These are phyloP conservation scores for Amanita fuliginea DNA, from an alignment of 768 basidiomycete genomes.

Conservation along the genomic window DNA sequence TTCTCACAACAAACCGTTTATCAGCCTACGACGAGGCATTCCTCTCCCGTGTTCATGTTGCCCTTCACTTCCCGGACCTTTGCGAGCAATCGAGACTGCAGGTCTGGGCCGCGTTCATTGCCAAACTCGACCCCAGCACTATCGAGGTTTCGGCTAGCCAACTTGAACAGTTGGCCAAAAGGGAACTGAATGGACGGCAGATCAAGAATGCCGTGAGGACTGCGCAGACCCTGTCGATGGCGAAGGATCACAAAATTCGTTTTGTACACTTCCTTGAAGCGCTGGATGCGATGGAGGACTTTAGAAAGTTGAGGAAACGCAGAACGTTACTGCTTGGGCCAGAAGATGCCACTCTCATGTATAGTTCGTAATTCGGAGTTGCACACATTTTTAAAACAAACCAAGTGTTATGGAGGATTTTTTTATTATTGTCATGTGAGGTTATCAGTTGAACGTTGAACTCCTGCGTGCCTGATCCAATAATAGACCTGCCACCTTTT, in stretches of 20 bases:
- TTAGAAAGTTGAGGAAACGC: constrained; percentile 18
- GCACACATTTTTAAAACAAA: too few species aligned
- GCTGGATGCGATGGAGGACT: constrained; percentile 52
- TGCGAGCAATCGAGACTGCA: constrained; percentile 38
- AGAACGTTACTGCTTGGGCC: background rate
- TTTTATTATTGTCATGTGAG: too few species aligned
- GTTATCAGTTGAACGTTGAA: too few species aligned
- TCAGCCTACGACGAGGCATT: constrained; percentile 59
- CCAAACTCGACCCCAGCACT: constrained; percentile 28
- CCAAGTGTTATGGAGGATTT: too few species aligned
- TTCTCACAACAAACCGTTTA: constrained; percentile 46
- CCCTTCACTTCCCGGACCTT: constrained; percentile 54
- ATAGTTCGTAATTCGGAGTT: background rate
- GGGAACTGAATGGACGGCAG: constrained; percentile 51
- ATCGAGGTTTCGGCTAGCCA: constrained; percentile 16
- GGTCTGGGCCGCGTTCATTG: constrained; percentile 55
- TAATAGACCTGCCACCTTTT: too few species aligned
- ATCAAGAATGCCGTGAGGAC: constrained; percentile 64
- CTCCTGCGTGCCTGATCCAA: too few species aligned
- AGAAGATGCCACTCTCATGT: background rate
- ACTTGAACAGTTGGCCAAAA: constrained; percentile 24
- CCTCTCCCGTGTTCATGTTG: constrained; percentile 57
- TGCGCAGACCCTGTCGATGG: constrained; percentile 47
- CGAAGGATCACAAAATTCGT: constrained; percentile 32
- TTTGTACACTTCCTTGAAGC: constrained; percentile 45